Conservation (phyloP, 78 protist genomes). For the Dictyostelium discoideum region DNA sequence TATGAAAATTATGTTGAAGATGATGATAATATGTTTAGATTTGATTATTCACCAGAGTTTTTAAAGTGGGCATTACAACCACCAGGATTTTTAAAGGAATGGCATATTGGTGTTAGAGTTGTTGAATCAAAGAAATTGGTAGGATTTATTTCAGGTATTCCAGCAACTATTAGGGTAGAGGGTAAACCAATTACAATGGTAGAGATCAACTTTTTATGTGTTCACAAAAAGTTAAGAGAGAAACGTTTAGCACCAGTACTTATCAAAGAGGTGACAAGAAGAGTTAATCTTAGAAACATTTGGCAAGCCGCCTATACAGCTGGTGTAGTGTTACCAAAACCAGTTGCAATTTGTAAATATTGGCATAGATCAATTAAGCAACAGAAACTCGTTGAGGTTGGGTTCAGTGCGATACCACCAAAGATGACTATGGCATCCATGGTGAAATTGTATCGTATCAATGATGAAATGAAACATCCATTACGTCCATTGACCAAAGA, state of each 20-base stretch:
- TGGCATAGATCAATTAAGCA: constrained; percentile 97
- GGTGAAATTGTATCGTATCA: constrained; percentile 83
- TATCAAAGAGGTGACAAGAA: constrained; percentile 98
- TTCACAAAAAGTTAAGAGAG: constrained; percentile 95
- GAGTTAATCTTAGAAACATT: constrained; percentile 93
- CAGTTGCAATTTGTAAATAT: constrained; percentile 94
- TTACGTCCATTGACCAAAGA: constrained; percentile 81
- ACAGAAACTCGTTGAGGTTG: constrained; percentile 92
- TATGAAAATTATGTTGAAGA: constrained; percentile 98
- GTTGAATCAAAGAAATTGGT: constrained; percentile 81
- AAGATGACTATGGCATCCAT: constrained; percentile 84
- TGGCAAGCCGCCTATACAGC: constrained; percentile 98
- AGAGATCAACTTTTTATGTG: constrained; percentile 99
- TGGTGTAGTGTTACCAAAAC: constrained; percentile 94
- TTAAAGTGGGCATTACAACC: constrained; percentile 97
- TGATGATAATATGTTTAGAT: constrained; percentile 98
- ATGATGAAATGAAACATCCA: constrained; percentile 39
- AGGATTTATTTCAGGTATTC: constrained; percentile 97
- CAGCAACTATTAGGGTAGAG: constrained; percentile 87
- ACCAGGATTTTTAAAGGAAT: constrained; percentile 91
- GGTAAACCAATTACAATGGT: constrained; percentile 75
- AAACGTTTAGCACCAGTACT: constrained; percentile 98
- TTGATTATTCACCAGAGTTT: constrained; percentile 96
- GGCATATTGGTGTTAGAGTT: constrained; percentile 96
- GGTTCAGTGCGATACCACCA: constrained; percentile 87